A percentile compares a stretch with the other conserved stretches of the same genome.
Evolutionary conservation across 805 yeast genomes (phyloP).

Genomic region (Ogataea populi-albae): DNA sequence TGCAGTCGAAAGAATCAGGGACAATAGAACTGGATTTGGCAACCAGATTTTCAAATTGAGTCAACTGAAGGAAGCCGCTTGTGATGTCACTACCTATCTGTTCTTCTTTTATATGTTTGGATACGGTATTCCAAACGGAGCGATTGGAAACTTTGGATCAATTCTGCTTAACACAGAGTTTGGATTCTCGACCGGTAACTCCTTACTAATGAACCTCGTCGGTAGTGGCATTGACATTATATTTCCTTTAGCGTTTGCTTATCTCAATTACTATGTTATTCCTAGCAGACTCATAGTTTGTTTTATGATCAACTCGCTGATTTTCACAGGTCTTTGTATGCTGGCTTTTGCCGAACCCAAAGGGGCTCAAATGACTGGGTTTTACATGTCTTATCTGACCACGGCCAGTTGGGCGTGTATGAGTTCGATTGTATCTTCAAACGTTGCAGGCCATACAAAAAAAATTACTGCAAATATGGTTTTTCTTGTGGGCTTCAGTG

Average conservation of each 20-base stretch:
- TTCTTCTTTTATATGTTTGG: slow-evolving; percentile 33
- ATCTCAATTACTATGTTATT: slow-evolving; percentile 17
- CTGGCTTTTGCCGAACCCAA: slow-evolving; percentile 31
- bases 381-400: slow-evolving; percentile 19
- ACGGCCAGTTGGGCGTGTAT: slow-evolving; percentile 26
- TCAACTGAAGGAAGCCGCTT: slow-evolving; percentile 28
- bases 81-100: slow-evolving; percentile 41
- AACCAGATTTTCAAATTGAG: slow-evolving; percentile 26
- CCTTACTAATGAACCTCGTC: slow-evolving; percentile 34
- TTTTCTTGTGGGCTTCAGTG: slow-evolving; percentile 47
- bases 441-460: slow-evolving; percentile 58
- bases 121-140: slow-evolving; percentile 34
- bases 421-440: slow-evolving; percentile 40
- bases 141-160: slow-evolving; percentile 46
- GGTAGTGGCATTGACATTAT: slow-evolving; percentile 34
- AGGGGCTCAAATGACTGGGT: slow-evolving; percentile 26
- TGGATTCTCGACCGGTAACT: slow-evolving; percentile 28
- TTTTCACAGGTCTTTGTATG: slow-evolving; percentile 31
- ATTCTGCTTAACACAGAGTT: slow-evolving; percentile 34
- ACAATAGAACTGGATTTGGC: slow-evolving; percentile 24
- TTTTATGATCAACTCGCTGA: slow-evolving; percentile 19
- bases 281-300: slow-evolving; percentile 26
- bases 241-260: slow-evolving; percentile 33
- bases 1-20: slow-evolving; percentile 30
- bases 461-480: slow-evolving; percentile 46